These are phyloP conservation scores for Huntiella savannae DNA, from an alignment of 2,329 filamentous ascomycete genomes.

Conservation along the genomic window DNA sequence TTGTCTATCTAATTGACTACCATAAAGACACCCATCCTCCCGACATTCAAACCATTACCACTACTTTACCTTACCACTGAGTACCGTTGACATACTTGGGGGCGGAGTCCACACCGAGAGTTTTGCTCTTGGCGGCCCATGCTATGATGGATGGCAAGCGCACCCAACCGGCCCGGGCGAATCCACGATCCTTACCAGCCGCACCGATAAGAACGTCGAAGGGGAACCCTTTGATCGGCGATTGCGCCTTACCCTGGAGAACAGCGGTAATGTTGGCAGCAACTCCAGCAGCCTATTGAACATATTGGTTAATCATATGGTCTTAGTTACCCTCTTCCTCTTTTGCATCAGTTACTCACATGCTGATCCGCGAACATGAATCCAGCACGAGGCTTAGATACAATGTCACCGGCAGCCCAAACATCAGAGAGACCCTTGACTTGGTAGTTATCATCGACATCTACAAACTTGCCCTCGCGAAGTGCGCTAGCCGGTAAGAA, in stretches of 20 bases:
- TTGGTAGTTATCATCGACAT: conserved; percentile 31
- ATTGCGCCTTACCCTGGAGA: conserved; percentile 25
- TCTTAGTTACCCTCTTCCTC: background rate
- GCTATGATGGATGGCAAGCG: conserved; percentile 32
- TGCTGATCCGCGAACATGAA: conserved; percentile 43
- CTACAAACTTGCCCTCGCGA: conserved; percentile 25
- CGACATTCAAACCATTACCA: background rate
- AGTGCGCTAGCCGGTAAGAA: conserved; percentile 29
- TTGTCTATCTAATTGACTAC: background rate
- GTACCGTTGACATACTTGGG: conserved; percentile 29
- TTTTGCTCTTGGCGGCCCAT: conserved; percentile 32
- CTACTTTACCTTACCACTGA: conserved; percentile 21
- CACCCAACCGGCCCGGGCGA: conserved; percentile 27
- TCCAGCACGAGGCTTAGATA: conserved; percentile 32
- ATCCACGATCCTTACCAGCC: conserved; percentile 30
- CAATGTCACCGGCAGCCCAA: conserved; percentile 36
- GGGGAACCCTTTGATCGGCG: conserved; percentile 26
- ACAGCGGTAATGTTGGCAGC: conserved; percentile 33
- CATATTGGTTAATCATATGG: background rate
- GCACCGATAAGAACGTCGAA: conserved; percentile 30
- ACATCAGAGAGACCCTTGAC: conserved; percentile 26
- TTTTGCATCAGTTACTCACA: conserved; percentile 16
- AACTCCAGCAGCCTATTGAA: conserved; percentile 26
- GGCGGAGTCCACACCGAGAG: conserved; percentile 26
- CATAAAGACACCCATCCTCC: background rate